A percentile compares a stretch with the other conserved stretches of the same genome.
These are phyloP conservation scores for Xerocomus potaroensis DNA, from an alignment of 768 basidiomycete genomes.

Conservation along the genomic window DNA sequence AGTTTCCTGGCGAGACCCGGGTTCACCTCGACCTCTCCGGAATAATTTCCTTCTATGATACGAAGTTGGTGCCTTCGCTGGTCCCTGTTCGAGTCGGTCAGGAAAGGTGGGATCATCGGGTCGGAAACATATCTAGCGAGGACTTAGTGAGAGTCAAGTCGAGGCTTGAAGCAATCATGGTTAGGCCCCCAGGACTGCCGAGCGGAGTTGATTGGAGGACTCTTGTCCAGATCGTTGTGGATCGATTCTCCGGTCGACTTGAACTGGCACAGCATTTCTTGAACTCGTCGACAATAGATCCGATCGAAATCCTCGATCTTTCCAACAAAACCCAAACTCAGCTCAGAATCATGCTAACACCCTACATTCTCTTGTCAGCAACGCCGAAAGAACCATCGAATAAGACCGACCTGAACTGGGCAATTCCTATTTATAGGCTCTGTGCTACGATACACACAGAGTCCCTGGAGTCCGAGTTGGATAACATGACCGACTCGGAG, in stretches of 20 bases:
- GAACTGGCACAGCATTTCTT: slow-evolving; percentile 38
- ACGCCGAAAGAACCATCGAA: background rate
- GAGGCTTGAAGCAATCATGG: slow-evolving; percentile 1
- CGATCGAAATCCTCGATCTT: slow-evolving; percentile 6
- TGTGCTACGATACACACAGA: slow-evolving; percentile 11
- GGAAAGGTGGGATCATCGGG: slow-evolving; percentile 16
- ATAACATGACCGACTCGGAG: slow-evolving; percentile 10
- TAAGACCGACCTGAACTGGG: slow-evolving; percentile 6
- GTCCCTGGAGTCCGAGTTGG: background rate
- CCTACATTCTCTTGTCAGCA: slow-evolving; percentile 7
- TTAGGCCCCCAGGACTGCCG: background rate
- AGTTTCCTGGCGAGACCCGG: slow-evolving; percentile 21
- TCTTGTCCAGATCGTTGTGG: slow-evolving; percentile 34
- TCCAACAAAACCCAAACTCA: slow-evolving; percentile 11
- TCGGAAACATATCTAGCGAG: slow-evolving; percentile 4
- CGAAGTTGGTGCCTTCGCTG: slow-evolving; percentile 9
- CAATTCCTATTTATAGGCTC: slow-evolving; percentile 3
- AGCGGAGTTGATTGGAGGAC: slow-evolving; percentile 42
- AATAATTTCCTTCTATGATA: slow-evolving; percentile 22
- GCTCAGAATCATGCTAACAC: slow-evolving; percentile 16
- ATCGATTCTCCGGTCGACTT: slow-evolving; percentile 41
- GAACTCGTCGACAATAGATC: slow-evolving; percentile 14
- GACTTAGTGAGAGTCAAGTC: slow-evolving; percentile 4
- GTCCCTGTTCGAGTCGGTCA: slow-evolving; percentile 6
- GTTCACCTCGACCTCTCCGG: slow-evolving; percentile 17